phyloP scores from a whole-genome alignment of 768 basidiomycete species.

The Russula foetens region DNA sequence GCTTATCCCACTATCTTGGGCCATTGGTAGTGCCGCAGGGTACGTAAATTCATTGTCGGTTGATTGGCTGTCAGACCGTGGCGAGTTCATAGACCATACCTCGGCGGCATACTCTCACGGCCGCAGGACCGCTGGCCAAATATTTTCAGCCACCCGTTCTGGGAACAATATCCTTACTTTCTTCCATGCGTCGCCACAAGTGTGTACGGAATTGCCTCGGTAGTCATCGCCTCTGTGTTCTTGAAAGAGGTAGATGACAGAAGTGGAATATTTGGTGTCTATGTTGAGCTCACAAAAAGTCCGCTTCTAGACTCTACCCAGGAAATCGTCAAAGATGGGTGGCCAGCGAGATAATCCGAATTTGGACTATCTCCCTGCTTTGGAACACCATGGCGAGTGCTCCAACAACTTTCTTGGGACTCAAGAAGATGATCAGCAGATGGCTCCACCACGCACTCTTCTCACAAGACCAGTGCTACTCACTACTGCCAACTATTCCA shows the following conservation, averaged over 20 bases:
- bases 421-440: not conserved
- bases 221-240: slow-evolving; percentile 23
- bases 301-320: slow-evolving; percentile 21
- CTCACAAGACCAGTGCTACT: not conserved
- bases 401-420: not conserved
- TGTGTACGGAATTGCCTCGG: slow-evolving; percentile 22
- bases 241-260: slow-evolving; percentile 22
- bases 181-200: slow-evolving; percentile 30
- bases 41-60: not conserved
- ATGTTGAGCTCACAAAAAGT: slow-evolving; percentile 30
- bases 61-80: too few species aligned
- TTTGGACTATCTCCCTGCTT: not conserved
- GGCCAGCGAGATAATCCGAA: not conserved
- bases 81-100: slow-evolving; percentile 13
- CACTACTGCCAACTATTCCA: not conserved
- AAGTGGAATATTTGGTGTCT: slow-evolving; percentile 26
- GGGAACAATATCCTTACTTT: slow-evolving; percentile 22
- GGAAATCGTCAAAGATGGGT: slow-evolving; percentile 19
- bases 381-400: not conserved
- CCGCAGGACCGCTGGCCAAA: slow-evolving; percentile 19
- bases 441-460: not conserved
- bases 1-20: slow-evolving; percentile 27
- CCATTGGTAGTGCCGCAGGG: slow-evolving; percentile 3
- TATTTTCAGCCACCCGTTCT: slow-evolving; percentile 18
- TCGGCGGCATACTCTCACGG: slow-evolving; percentile 21